Percentiles rank a stretch among this genome's conserved stretches.
Conservation (phyloP, 306 rosid genomes). For the Sindora glabra region DNA sequence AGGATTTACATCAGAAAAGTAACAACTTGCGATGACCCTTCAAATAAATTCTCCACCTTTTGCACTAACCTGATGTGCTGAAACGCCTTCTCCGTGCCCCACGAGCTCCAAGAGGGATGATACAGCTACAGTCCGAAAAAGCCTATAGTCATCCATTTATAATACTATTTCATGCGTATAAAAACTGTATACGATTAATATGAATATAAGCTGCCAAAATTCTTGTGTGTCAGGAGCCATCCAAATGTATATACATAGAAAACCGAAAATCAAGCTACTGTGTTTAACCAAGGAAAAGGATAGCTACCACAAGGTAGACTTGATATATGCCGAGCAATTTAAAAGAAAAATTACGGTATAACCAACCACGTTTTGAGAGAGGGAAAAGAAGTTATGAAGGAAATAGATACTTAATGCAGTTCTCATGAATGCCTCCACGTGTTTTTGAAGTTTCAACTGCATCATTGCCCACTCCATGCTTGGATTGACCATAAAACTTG, state of each 20-base stretch:
- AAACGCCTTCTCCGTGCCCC: conserved; percentile 53
- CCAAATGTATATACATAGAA: not conserved
- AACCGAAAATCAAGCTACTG: conserved; percentile 13
- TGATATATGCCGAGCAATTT: not conserved
- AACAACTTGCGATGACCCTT: not conserved
- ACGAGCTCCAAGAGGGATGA: conserved; percentile 47
- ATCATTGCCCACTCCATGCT: conserved; percentile 51
- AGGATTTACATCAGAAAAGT: not conserved
- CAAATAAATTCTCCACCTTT: not conserved
- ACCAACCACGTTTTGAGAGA: not conserved
- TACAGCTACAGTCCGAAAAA: conserved; percentile 50
- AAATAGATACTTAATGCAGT: conserved; percentile 67
- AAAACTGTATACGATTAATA: not conserved
- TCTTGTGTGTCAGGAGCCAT: not conserved
- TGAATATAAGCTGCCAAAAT: not conserved
- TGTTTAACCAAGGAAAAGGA: too few relatives aligned
- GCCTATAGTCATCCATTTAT: conserved; percentile 10
- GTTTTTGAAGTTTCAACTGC: conserved; percentile 64
- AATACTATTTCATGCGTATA: not conserved
- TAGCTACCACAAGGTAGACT: not conserved
- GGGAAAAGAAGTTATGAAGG: not conserved
- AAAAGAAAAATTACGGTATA: not conserved
- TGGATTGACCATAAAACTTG: conserved; percentile 73
- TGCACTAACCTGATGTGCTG: conserved; percentile 87
- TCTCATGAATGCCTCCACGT: too few relatives aligned